phyloP scores from a whole-genome alignment of 2,329 filamentous ascomycete species.

The Pyrenophora graminea region DNA sequence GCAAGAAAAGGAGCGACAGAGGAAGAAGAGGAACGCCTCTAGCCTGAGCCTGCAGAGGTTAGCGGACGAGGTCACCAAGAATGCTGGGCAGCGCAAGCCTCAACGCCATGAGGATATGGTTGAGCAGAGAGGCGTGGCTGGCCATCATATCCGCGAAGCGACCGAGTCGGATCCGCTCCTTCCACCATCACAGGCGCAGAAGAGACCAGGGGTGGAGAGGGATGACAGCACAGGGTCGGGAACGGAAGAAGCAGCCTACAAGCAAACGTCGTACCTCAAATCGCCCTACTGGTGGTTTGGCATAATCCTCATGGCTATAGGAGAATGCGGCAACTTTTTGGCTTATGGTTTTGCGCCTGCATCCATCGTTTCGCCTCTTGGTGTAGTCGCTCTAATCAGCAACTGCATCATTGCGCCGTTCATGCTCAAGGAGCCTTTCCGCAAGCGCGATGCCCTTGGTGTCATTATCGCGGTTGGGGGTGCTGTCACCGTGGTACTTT shows the following conservation, averaged over 20 bases:
- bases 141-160: slow-evolving; percentile 15
- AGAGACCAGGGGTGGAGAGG: slow-evolving; percentile 34
- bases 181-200: slow-evolving; percentile 7
- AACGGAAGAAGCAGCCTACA: slow-evolving; percentile 41
- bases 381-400: slow-evolving; percentile 93
- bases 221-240: slow-evolving; percentile 13
- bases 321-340: slow-evolving; percentile 94
- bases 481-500: slow-evolving; percentile 89
- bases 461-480: slow-evolving; percentile 85
- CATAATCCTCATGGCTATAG: slow-evolving; percentile 87
- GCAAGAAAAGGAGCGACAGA: slow-evolving; percentile 51
- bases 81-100: slow-evolving; percentile 10
- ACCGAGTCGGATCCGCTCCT: slow-evolving; percentile 44
- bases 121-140: slow-evolving; percentile 5
- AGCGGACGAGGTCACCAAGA: slow-evolving; percentile 36
- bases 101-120: slow-evolving; percentile 7
- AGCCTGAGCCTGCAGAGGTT: slow-evolving; percentile 51
- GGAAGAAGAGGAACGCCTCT: slow-evolving; percentile 31
- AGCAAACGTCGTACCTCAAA: slow-evolving; percentile 75
- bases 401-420: slow-evolving; percentile 97
- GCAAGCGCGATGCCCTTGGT: slow-evolving; percentile 81
- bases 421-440: slow-evolving; percentile 89
- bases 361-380: slow-evolving; percentile 93
- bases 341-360: slow-evolving; percentile 97
- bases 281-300: slow-evolving; percentile 97